phyloP scores from a whole-genome alignment of 2,329 filamentous ascomycete species.

The Aspergillus novofumigatus region DNA sequence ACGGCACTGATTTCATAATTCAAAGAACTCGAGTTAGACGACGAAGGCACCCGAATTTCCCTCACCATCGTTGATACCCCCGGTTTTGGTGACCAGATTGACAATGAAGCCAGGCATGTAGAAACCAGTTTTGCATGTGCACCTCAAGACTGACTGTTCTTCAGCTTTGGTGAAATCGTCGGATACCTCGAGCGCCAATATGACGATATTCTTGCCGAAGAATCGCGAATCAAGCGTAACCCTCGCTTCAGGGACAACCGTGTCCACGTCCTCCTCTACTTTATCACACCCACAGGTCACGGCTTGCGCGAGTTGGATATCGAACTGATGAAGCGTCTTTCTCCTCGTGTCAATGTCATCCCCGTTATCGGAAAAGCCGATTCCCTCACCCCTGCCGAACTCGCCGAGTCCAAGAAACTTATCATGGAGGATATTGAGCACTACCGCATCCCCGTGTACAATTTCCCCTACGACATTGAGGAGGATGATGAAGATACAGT shows the following conservation, averaged over 20 bases:
- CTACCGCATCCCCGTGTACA: conserved; percentile 99
- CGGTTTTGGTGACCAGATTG: conserved; percentile 97
- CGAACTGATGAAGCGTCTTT: conserved; percentile 98
- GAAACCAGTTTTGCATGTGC: conserved; percentile 4
- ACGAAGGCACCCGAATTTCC: conserved; percentile 97
- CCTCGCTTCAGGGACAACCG: conserved; percentile 98
- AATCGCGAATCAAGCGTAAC: conserved; percentile 99
- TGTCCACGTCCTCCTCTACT: conserved; percentile 97
- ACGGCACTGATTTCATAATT: conserved; percentile 27
- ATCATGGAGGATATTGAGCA: conserved; percentile 99
- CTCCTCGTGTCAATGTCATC: conserved; percentile 96
- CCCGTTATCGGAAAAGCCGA: conserved; percentile 98
- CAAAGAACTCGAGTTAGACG: conserved; percentile 86
- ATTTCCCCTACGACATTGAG: conserved; percentile 99
- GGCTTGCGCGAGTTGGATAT: conserved; percentile 98
- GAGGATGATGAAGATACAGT: conserved; percentile 99
- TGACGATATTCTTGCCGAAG: conserved; percentile 97
- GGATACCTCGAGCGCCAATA: conserved; percentile 99
- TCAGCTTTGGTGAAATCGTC: conserved; percentile 92
- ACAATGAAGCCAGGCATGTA: conserved; percentile 90
- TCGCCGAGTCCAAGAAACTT: conserved; percentile 98
- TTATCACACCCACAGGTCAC: conserved; percentile 97
- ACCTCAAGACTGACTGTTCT: conserved; percentile 22
- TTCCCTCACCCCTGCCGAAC: conserved; percentile 89
- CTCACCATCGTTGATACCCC: conserved; percentile 98